Percentiles rank a stretch among this genome's conserved stretches.
phyloP scores from a whole-genome alignment of 768 basidiomycete genomes.

The Amylocystis lapponica region DNA sequence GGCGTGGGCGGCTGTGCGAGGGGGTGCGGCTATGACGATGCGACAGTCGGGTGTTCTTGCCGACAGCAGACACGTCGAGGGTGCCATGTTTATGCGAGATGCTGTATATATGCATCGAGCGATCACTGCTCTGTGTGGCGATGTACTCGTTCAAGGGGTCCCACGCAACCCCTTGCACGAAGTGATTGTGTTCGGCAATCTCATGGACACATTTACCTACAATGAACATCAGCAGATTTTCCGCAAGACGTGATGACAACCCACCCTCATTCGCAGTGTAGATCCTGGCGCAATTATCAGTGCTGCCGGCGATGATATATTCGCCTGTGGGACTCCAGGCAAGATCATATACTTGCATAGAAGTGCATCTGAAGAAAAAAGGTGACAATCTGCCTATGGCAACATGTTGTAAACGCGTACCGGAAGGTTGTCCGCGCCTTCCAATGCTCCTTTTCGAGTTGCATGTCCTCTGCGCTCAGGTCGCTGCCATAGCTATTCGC shows the following conservation, averaged over 20 bases:
- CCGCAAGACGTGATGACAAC: conserved; percentile 14
- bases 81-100: conserved; percentile 74
- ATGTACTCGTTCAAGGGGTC: conserved; percentile 97
- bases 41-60: conserved; percentile 77
- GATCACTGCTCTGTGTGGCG: conserved; percentile 94
- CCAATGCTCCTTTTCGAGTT: conserved; percentile 95
- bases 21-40: conserved; percentile 69
- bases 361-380: conserved; percentile 61
- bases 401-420: conserved; percentile 36
- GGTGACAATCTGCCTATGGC: background rate
- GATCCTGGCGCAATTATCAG: conserved; percentile 89
- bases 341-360: conserved; percentile 95
- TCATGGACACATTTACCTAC: conserved; percentile 83
- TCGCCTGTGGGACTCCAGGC: conserved; percentile 97
- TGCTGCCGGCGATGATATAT: conserved; percentile 92
- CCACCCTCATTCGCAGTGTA: conserved; percentile 71
- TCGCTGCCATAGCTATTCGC: conserved; percentile 79
- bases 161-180: conserved; percentile 99
- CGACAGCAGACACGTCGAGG: conserved; percentile 87
- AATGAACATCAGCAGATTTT: conserved; percentile 2
- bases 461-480: conserved; percentile 67
- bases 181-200: conserved; percentile 92
- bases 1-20: conserved; percentile 46
- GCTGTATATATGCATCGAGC: conserved; percentile 92
- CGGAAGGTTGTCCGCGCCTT: conserved; percentile 80